Evolutionary conservation across 352 stramenopile species (phyloP).

Genomic region (Pythium dissotocum): DNA sequence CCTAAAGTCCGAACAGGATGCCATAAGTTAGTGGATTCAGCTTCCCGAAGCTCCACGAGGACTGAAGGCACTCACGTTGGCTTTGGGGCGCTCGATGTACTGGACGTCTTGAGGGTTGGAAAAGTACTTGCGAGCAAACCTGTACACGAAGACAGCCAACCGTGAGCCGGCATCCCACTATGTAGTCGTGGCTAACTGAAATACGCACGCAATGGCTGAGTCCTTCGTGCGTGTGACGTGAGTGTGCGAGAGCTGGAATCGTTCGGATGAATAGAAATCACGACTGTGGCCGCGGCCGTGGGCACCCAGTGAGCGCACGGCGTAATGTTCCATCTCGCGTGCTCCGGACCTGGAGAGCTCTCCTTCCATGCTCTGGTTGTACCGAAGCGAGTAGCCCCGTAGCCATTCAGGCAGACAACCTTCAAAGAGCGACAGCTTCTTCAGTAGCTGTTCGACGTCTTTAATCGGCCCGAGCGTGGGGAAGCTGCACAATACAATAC

Average conservation of each 20-base stretch:
- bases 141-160: constrained; percentile 17
- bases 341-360: constrained; percentile 37
- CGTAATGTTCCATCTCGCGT: constrained; percentile 44
- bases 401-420: constrained; percentile 50
- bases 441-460: constrained; percentile 45
- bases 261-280: constrained; percentile 35
- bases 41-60: background rate
- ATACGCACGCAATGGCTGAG: constrained; percentile 57
- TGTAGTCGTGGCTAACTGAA: background rate
- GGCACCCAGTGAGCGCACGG: constrained; percentile 35
- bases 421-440: constrained; percentile 43
- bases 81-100: constrained; percentile 49
- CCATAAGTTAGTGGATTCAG: background rate
- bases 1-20: constrained; percentile 27
- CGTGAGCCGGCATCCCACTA: background rate
- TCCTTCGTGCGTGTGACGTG: constrained; percentile 57
- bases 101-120: constrained; percentile 47
- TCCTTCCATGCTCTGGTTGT: constrained; percentile 50
- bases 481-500: constrained; percentile 30
- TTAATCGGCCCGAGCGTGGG: constrained; percentile 52
- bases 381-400: constrained; percentile 55
- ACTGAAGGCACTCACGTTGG: constrained; percentile 32
- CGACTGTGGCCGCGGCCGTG: constrained; percentile 5
- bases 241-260: constrained; percentile 60
- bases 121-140: constrained; percentile 65